Percentiles rank a stretch among this genome's conserved stretches.
Evolutionary conservation across 164 flowering plant genomes (phyloP).

Genomic region (Nymphaea thermarum): DNA sequence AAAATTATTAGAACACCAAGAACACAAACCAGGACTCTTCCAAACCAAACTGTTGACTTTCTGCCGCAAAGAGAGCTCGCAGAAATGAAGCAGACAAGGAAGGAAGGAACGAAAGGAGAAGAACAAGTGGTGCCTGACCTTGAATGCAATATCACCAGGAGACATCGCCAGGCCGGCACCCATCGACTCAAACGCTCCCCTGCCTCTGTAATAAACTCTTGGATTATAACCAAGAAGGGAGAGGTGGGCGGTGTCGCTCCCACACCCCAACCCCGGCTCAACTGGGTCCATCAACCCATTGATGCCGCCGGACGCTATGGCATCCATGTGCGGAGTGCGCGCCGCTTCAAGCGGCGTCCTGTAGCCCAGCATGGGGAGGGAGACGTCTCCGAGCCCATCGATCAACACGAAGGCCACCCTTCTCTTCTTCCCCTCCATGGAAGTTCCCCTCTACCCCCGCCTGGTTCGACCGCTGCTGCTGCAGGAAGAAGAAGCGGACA

Average conservation of each 20-base stretch:
- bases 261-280: conserved; percentile 91
- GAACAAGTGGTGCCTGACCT: conserved; percentile 26
- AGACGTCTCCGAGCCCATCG: conserved; percentile 94
- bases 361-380: conserved; percentile 59
- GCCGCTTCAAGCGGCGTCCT: conserved; percentile 76
- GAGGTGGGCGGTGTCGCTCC: conserved; percentile 96
- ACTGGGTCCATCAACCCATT: conserved; percentile 99
- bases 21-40: too few relatives aligned
- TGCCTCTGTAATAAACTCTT: conserved; percentile 77
- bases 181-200: conserved; percentile 99
- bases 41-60: too few relatives aligned
- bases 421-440: conserved; percentile 21
- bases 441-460: not conserved
- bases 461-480: too few relatives aligned
- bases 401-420: conserved; percentile 76
- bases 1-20: too few relatives aligned
- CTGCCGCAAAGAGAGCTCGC: not conserved
- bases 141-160: conserved; percentile 98
- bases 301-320: conserved; percentile 91
- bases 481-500: not conserved
- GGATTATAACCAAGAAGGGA: conserved; percentile 90
- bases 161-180: conserved; percentile 98
- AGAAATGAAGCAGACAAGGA: not conserved
- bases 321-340: conserved; percentile 64
- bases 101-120: not conserved